Base-by-base conservation (phyloP, 2,329 filamentous ascomycete species). In the Colletotrichum aenigma region DNA sequence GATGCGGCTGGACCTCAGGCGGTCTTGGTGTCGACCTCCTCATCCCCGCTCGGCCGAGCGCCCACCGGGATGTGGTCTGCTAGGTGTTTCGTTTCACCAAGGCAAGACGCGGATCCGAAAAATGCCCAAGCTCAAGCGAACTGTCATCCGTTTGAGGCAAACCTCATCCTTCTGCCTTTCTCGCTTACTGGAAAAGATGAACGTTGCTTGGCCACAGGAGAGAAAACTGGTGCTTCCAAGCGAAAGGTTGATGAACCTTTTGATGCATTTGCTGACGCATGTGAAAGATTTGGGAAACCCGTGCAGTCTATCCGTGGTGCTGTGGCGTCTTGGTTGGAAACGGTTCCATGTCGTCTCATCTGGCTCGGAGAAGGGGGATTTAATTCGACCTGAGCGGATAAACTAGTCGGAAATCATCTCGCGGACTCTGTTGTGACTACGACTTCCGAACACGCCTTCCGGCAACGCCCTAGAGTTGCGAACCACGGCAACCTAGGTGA, bases 21-120 rank as follows among this genome's bases (percentile, higher is more conserved):
- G 3, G 26, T 38, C 18, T 15, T 28, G 26, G 43, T 28, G 13
- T 28, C 30, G 28, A 38, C 34, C 52, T 60, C n/a, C 43, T 13
- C 43, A 52, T 6, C 43, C 43, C 43, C 43, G 43, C 43, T 52
- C 52, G 66, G 32, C 52, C 55, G 52, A 60, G 16, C 34, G 32
- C 52, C 32, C 30, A 30, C 62, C 26, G 66, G n/a, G 12, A 26
- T 8, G 12, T 55, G 43, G 65, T 48, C 28, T 13, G 65, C 28
- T 66, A 18, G 15, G 18, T 34, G 65, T 67, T 67, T 67, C 65
- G 48, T 36, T 67, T 67, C 48, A 24, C 38, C 65, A 18, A 52
- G 55, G 55, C 18, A 60, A 38, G 12, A 43, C 5, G 66, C 66
- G 66, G 52, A 68, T 68, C 52, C 52, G 66, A 68, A 60, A 52